Evolutionary conservation across 2,329 filamentous ascomycete genomes (phyloP), one percentile per base, ranked within the genome.

Genomic region (Rosellinia necatrix): DNA sequence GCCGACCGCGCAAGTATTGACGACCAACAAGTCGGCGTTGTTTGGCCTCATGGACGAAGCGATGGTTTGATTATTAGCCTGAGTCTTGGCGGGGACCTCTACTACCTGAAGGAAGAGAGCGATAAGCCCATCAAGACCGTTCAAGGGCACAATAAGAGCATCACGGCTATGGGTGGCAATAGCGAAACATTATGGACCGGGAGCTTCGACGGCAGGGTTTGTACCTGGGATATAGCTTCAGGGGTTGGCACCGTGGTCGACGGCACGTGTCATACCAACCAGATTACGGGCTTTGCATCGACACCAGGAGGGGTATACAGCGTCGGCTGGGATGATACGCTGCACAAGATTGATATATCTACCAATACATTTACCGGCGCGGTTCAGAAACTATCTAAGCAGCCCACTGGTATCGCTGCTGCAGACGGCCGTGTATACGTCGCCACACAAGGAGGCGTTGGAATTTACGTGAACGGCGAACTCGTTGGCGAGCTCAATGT

Each of bases 1-100:
- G 85, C 84, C 27, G 88, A 92, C 37, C 87, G 87, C 13, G 78
- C 87, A 59, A 91, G 84, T 69, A 79, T 97, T 32, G 81, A 82
- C 3, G 83, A 97, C 70, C 94, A 99, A 73, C 94, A 99, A 71
- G 91, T 97, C 27, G 94, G 94, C 49, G 91, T 99, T 5, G 91
- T 94, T 8, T 96, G 92, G 86, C 91, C 92, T 1, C 81, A 85
- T 42, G 90, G 89, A 43, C 84, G 93, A 62, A 89, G 78, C 49
- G 94, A 99, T 70, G 91, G 89, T 25, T 78, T 97, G 58, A 86
- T 99, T 62, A 92, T 99, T 72, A 96, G 91, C 72, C 78, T 97
- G 63, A 94, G 91, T 65, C 81, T 97, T 17, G 86, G 87, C 47
- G 94, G 94, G 21, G 90, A 97, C 70, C 84, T 99, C 57, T 96